Evolutionary conservation across 306 rosid genomes (phyloP).

Genomic region (Canavalia gladiata): DNA sequence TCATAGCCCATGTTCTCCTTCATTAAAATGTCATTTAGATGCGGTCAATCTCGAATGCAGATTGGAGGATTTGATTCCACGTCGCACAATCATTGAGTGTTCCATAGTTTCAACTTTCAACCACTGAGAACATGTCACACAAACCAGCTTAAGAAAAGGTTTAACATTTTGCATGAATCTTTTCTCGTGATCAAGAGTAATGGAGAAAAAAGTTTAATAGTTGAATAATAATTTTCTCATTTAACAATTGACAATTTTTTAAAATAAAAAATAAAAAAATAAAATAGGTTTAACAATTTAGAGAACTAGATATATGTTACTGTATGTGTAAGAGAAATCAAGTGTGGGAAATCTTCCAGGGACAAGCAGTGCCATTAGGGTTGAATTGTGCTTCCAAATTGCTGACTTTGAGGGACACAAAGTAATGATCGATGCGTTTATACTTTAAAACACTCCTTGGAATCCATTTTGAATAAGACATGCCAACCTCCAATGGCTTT

Average conservation of each 20-base stretch:
- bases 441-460: not conserved
- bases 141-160: not conserved
- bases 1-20: not conserved
- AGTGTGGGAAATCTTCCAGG: not conserved
- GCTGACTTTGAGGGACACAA: not conserved
- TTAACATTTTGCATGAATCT: not conserved
- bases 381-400: slow-evolving; percentile 26
- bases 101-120: slow-evolving; percentile 23
- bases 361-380: not conserved
- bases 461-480: not conserved
- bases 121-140: slow-evolving; percentile 3
- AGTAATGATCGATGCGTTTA: not conserved
- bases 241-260: no score
- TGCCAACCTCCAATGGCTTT: slow-evolving; percentile 6
- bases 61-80: not conserved
- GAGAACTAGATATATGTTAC: no score
- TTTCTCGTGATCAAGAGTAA: not conserved
- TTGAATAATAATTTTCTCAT: no score
- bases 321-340: not conserved
- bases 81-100: slow-evolving; percentile 16
- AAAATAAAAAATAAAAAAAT: no score
- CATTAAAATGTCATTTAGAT: not conserved
- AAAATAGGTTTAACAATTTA: no score
- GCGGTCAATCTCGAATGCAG: not conserved
- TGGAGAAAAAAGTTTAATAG: no score